Evolutionary conservation across 371 early-diverging fungal species (phyloP), one percentile per base, ranked within the genome.

Genomic region (Chytridium lagenaria): DNA sequence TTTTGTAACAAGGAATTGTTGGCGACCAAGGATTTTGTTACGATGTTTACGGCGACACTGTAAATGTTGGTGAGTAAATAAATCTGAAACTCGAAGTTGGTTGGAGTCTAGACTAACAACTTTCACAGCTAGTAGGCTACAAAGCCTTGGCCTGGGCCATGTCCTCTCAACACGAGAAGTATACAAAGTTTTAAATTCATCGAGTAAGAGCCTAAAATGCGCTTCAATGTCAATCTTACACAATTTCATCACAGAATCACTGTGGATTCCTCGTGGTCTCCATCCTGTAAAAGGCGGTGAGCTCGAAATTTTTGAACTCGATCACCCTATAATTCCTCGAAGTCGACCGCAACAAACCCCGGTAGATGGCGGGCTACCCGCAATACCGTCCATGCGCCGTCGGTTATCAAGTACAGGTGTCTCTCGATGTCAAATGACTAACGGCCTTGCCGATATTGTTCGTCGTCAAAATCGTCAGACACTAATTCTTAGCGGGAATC

Each of bases 271-370:
- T 16, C 31, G 49, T 26, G 68, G 68, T 16, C 26, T 34, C 23
- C 68, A 51, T 5, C 52, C 28, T 34, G 52, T 68, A 12, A 68
- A 68, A 68, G 68, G 68, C n/a, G 68, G 68, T 33, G 52, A 51
- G 34, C 23, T 68, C 33, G 51, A 51, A 44, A 22, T 68, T 33
- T 68, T 38, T 40, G 52, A 28, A 5, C 52, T 68, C 3, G 3
- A 51, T 2, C 61, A 61, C 34, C 61, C 61, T 12, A 15, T 28
- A 28, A 37, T 61, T 5, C 30, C 61, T 23, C 30, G 36, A 5
- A 2, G 34, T 5, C 16, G 26, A 30, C 7, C 61, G 15, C n/a
- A n/a, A 34, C 61, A 34, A 61, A 61, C 3, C 61, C 16, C 61
- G 10, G 2, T 61, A 15, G 61, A 61, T 2, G 12, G 5, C 61